These are phyloP conservation scores for Nannochloropsis oceanica DNA, from an alignment of 108 stramenopile genomes.

Conservation along the genomic window DNA sequence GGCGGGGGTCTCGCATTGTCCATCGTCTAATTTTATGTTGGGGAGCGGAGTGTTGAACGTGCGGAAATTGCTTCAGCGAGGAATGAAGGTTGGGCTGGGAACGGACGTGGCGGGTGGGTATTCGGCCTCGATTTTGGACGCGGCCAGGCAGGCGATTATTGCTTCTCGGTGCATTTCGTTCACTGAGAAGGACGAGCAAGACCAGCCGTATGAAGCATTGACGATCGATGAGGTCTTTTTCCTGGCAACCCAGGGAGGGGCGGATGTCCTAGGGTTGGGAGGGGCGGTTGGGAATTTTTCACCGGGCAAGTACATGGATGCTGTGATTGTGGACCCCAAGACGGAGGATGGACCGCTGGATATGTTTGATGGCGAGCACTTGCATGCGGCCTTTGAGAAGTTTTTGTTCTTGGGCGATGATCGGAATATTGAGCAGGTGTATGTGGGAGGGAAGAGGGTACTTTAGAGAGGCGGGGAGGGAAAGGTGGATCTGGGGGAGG, in stretches of 20 bases:
- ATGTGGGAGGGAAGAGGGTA: conserved; percentile 26
- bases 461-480: not conserved
- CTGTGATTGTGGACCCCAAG: not conserved
- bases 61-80: conserved; percentile 19
- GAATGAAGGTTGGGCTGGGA: conserved; percentile 49
- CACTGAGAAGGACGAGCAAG: conserved; percentile 11
- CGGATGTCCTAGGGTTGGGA: conserved; percentile 42
- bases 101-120: conserved; percentile 61
- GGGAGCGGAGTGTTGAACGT: conserved; percentile 29
- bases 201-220: not conserved
- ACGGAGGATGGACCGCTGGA: conserved; percentile 22
- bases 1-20: conserved; percentile 49
- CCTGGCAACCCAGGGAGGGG: conserved; percentile 54
- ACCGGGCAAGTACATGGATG: conserved; percentile 38
- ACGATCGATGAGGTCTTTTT: conserved; percentile 50
- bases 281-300: conserved; percentile 41
- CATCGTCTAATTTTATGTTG: conserved; percentile 48
- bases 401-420: conserved; percentile 44
- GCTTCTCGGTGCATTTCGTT: conserved; percentile 25
- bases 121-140: conserved; percentile 43
- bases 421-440: conserved; percentile 34
- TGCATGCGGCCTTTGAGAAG: conserved; percentile 35
- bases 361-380: conserved; percentile 26
- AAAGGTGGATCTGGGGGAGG: not conserved
- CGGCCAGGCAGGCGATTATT: conserved; percentile 42